These are phyloP conservation scores for Penicillium sp. DNA, from an alignment of 2,329 filamentous ascomycete genomes.

Conservation along the genomic window DNA sequence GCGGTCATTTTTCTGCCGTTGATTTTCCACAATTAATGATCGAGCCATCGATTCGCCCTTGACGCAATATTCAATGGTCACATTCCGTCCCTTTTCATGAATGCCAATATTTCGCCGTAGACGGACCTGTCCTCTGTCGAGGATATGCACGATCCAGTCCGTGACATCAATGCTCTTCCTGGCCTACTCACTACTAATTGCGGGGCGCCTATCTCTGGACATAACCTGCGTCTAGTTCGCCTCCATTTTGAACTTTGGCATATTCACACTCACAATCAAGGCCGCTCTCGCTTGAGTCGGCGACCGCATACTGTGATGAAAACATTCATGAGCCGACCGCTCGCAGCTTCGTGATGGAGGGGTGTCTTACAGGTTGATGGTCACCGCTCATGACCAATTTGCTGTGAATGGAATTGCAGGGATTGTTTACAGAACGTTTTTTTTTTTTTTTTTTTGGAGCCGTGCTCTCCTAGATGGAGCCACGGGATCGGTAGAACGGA, in stretches of 20 bases:
- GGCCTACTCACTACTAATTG: constrained; percentile 91
- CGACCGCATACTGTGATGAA: constrained; percentile 61
- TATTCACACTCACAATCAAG: constrained; percentile 45
- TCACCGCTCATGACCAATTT: constrained; percentile 66
- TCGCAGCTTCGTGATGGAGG: constrained; percentile 59
- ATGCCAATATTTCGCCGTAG: constrained; percentile 67
- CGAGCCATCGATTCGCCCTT: background rate
- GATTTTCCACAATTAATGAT: constrained; percentile 4
- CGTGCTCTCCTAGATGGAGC: constrained; percentile 15
- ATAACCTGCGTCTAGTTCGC: constrained; percentile 59
- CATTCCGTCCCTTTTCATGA: background rate
- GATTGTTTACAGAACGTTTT: constrained; percentile 37
- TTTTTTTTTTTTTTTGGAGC: too few species aligned
- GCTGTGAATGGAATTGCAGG: constrained; percentile 40
- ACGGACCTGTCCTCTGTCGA: constrained; percentile 75
- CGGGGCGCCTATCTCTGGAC: constrained; percentile 74
- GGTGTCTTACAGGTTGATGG: constrained; percentile 67
- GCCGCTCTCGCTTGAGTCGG: constrained; percentile 75
- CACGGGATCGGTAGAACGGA: constrained; percentile 35
- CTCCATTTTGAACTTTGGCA: constrained; percentile 96
- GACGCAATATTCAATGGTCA: constrained; percentile 2
- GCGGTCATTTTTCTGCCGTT: background rate
- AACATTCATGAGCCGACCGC: constrained; percentile 40
- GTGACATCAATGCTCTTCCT: constrained; percentile 69
- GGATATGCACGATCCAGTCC: constrained; percentile 73